Base-by-base conservation (phyloP, 805 yeast genomes). In the Monosporozyma yasuniensis region DNA sequence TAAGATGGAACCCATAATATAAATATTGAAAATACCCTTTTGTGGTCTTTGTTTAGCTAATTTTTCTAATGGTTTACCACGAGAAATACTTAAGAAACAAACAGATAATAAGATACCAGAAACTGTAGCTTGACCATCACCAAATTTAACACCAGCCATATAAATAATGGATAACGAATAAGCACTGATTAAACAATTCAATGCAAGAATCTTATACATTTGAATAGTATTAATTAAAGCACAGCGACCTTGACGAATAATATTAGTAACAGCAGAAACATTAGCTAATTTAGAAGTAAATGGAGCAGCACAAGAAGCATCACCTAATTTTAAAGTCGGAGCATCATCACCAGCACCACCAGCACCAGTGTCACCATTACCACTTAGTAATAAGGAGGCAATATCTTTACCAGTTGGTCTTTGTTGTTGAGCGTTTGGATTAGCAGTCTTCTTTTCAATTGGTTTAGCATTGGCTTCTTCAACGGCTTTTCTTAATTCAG, bases 291-390 rank as follows among this genome's bases (percentile, higher is more conserved):
- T 93, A 22, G 98, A 90, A 18, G 99, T 93, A 68, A 93, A 88
- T 44, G 99, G 99, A 32, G 99, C 99, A 49, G 99, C 99, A 61
- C 95, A 96, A 22, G 97, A 90, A 12, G 99, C 99, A 71, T 93
- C 99, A 61, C 99, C 99, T 50, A 93, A 75, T 68, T 93, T 93
- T 72, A 93, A 78, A 44, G 84, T 80, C 51, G 99, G 99, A 0
- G 95, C 95, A 58, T 91, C 97, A 30, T 66, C 75, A 46, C 78
- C 83, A 30, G 80, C 87, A 41, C 7, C 4, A 8, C 7, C 4
- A 8, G 27, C 27, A 25, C 54, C 61, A 34, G 56, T 64, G 34
- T 54, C 70, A 46, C 55, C 61, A 25, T 57, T 64, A 38, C 58
- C 52, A 41, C 56, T 56, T 53, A 63, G 46, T 30, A 65, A 54